Conservation (phyloP, 495 filamentous ascomycete genomes). For the Oidiodendron maius region DNA sequence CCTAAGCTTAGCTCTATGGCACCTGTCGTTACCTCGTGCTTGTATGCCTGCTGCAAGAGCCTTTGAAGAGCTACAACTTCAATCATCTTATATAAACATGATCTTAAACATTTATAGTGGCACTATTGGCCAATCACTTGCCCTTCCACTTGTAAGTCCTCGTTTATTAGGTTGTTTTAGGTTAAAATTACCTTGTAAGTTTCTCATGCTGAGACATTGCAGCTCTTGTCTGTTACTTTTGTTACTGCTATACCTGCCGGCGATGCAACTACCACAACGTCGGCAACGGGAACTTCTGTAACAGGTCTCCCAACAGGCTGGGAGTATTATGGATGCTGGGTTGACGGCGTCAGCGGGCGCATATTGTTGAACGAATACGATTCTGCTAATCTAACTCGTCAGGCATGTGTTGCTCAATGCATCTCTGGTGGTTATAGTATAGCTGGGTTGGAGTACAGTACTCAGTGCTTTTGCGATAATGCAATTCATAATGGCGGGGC, state of each 20-base stretch:
- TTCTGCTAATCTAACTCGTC: slow-evolving; percentile 19
- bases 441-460: slow-evolving; percentile 40
- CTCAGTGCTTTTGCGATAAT: slow-evolving; percentile 29
- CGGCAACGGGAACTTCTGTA: slow-evolving; percentile 6
- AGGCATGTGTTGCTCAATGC: slow-evolving; percentile 36
- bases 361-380: neutral
- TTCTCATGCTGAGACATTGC: too few relatives aligned
- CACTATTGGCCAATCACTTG: too few relatives aligned
- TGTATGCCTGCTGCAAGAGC: neutral
- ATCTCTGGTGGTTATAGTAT: slow-evolving; percentile 29
- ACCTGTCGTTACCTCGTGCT: neutral
- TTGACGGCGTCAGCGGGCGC: slow-evolving; percentile 11
- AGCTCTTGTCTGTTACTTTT: too few relatives aligned
- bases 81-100: too few relatives aligned
- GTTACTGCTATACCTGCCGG: too few relatives aligned
- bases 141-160: too few relatives aligned
- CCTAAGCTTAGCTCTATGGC: neutral
- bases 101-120: too few relatives aligned
- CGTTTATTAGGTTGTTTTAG: too few relatives aligned
- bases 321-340: slow-evolving; percentile 15
- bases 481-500: slow-evolving; percentile 23
- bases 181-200: too few relatives aligned
- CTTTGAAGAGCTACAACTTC: too few relatives aligned
- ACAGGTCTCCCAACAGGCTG: slow-evolving; percentile 14
- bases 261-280: neutral